These are phyloP conservation scores for Penicillium cataractarum DNA, from an alignment of 495 filamentous ascomycete genomes.

Conservation along the genomic window DNA sequence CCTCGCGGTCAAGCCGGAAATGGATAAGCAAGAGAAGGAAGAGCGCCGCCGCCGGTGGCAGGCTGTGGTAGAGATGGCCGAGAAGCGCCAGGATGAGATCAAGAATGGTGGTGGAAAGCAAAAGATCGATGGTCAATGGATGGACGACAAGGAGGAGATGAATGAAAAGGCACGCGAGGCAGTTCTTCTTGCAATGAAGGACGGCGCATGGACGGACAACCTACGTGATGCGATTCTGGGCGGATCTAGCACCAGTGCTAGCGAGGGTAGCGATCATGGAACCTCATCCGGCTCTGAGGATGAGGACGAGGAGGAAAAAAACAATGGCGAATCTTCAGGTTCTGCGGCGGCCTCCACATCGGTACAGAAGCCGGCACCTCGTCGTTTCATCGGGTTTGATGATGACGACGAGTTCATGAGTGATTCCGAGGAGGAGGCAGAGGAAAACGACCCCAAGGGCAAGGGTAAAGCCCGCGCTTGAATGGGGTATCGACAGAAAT, in stretches of 20 bases:
- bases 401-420: slow-evolving; percentile 92
- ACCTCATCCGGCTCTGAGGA: slow-evolving; percentile 48
- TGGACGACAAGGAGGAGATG: slow-evolving; percentile 87
- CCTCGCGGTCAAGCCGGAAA: slow-evolving; percentile 92
- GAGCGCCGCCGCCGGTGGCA: slow-evolving; percentile 79
- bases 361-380: slow-evolving; percentile 33
- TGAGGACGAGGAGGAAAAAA: slow-evolving; percentile 53
- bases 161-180: slow-evolving; percentile 83
- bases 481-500: slow-evolving; percentile 8
- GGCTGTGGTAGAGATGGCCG: slow-evolving; percentile 79
- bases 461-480: slow-evolving; percentile 47
- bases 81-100: slow-evolving; percentile 79
- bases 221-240: slow-evolving; percentile 47
- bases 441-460: slow-evolving; percentile 40
- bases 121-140: slow-evolving; percentile 85
- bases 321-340: slow-evolving; percentile 28
- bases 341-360: slow-evolving; percentile 33
- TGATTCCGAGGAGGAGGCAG: slow-evolving; percentile 59
- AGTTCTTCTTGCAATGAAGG: slow-evolving; percentile 75
- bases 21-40: slow-evolving; percentile 91
- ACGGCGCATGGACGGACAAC: slow-evolving; percentile 56
- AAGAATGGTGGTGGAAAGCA: slow-evolving; percentile 66
- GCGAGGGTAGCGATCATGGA: slow-evolving; percentile 47
- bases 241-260: slow-evolving; percentile 54
- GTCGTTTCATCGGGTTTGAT: slow-evolving; percentile 81